Base-by-base conservation (phyloP, 2,329 filamentous ascomycete species). In the Cercospora sp. region DNA sequence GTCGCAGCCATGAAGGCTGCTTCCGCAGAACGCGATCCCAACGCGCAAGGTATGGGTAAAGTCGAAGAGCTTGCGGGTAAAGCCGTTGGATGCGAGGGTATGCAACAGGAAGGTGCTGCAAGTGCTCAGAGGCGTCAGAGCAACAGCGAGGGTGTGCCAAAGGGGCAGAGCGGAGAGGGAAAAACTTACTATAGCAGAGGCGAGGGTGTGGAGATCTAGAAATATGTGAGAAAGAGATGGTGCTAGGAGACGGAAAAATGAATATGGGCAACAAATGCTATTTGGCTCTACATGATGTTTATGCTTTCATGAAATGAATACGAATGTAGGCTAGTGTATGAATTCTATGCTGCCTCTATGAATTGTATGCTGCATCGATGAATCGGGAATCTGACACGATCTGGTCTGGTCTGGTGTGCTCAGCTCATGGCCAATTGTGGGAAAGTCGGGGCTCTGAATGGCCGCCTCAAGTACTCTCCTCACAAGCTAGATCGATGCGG, bases 51-150 rank as follows among this genome's bases (percentile, higher is more conserved):
- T 0, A 87, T 85, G 64, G 90, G 90, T 39, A 87, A 85, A 74
- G 82, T 83, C 2, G 90, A 92, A 77, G 86, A 91, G 81, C 75
- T 88, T 59, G 86, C 87, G 0, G 90, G 90, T 5, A 87, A 86
- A 74, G 79, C 85, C 0, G 84, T 87, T 0, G 89, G 90, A 0
- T 92, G 90, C 71, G 87, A 90, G 77, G 90, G 90, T 0, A 91
- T 92, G 90, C 81, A 86, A 78, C 83, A 84, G 64, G 88, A 90
- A 77, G 89, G 88, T 0, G 82, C 80, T 13, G 83, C 81, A 18
- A 89, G 86, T 60, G 75, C 76, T 8, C 28, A 64, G 31, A 26
- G 59, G 39, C 42, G 59, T 13, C 23, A 36, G 23, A 61, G 59
- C 10, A 61, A 13, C 3, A 48, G 59, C 18, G 59, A 61, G 36